Evolutionary conservation across 495 filamentous ascomycete genomes (phyloP).

Genomic region (Neurospora sp.): DNA sequence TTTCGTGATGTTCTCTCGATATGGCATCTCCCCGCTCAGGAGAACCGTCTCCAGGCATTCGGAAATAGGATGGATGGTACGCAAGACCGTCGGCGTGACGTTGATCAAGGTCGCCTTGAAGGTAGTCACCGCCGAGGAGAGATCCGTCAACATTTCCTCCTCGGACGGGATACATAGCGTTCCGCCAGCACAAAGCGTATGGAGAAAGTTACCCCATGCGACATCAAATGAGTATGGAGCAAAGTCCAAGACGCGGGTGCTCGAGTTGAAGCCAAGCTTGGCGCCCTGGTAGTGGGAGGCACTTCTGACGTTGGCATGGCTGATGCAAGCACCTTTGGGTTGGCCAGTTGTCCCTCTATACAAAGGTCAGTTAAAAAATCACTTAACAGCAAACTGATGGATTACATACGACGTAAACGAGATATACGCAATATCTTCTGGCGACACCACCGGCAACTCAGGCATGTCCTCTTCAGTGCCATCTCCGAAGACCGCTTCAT

Average conservation of each 20-base stretch:
- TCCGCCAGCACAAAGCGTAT: slow-evolving; percentile 36
- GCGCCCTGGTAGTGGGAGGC: background rate
- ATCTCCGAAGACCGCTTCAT: background rate
- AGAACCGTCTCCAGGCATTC: background rate
- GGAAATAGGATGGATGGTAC: slow-evolving; percentile 13
- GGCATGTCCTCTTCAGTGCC: background rate
- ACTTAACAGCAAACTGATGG: background rate
- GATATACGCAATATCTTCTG: background rate
- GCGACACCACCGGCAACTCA: background rate
- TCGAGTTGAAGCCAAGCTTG: background rate
- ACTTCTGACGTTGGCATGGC: background rate
- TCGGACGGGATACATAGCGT: slow-evolving; percentile 26
- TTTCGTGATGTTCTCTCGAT: slow-evolving; percentile 3
- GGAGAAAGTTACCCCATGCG: slow-evolving; percentile 44
- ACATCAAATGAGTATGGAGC: slow-evolving; percentile 52
- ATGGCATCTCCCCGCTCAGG: slow-evolving; percentile 31
- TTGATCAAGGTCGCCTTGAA: slow-evolving; percentile 11
- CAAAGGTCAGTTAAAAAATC: background rate
- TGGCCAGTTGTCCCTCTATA: background rate
- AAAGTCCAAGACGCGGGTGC: slow-evolving; percentile 43
- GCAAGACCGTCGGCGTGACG: slow-evolving; percentile 41
- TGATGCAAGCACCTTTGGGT: background rate
- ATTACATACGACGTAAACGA: background rate
- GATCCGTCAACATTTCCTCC: slow-evolving; percentile 15
- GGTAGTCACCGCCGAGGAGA: slow-evolving; percentile 5